phyloP scores from a whole-genome alignment of 208 protist species.

The Trichomonas gallinae region DNA sequence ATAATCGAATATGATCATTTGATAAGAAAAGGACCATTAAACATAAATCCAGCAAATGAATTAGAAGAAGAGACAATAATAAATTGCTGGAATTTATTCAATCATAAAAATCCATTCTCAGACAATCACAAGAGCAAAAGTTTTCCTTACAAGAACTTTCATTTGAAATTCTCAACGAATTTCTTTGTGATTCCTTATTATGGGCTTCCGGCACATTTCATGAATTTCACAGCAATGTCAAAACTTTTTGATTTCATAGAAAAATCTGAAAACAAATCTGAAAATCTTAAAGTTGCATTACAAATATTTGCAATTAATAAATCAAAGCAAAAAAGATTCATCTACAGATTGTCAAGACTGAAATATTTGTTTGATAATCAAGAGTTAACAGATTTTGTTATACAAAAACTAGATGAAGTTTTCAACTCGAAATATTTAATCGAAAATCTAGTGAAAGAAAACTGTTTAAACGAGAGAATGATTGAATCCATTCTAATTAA shows the following conservation, averaged over 20 bases:
- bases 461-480: neutral
- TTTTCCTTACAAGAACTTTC: neutral
- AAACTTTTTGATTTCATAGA: neutral
- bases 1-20: neutral
- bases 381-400: neutral
- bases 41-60: neutral
- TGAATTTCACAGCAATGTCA: neutral
- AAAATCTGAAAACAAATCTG: neutral
- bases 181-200: neutral
- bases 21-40: neutral
- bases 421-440: neutral
- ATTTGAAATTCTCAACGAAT: neutral
- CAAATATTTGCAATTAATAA: neutral
- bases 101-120: neutral
- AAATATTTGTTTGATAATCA: neutral
- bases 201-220: neutral
- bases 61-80: neutral
- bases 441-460: neutral
- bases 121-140: neutral
- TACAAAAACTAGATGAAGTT: neutral
- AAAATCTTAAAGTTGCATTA: neutral
- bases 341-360: neutral
- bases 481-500: neutral
- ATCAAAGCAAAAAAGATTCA: neutral
- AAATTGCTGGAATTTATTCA: neutral